phyloP scores from a whole-genome alignment of 2,329 filamentous ascomycete species.

The Achaetomium macrosporum region DNA sequence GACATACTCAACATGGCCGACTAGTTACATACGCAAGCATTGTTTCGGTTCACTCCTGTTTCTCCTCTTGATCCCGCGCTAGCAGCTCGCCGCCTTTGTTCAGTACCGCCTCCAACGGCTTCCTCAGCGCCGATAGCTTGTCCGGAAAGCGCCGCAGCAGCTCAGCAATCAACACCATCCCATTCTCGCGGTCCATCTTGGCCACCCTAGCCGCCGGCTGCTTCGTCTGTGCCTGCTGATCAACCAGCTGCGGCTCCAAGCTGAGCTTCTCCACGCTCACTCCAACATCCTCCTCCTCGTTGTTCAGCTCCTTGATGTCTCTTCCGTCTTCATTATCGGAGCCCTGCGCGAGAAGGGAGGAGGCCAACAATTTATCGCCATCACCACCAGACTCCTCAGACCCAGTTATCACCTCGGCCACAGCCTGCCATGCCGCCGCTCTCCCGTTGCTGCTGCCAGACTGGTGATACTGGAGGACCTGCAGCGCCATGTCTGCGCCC shows the following conservation, averaged over 20 bases:
- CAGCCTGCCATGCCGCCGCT: constrained; percentile 37
- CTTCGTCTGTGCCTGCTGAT: constrained; percentile 26
- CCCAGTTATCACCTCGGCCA: constrained; percentile 43
- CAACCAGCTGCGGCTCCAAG: constrained; percentile 43
- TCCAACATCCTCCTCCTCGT: constrained; percentile 6
- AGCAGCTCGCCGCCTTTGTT: constrained; percentile 45
- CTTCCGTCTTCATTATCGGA: too few species aligned
- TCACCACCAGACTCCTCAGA: constrained; percentile 2
- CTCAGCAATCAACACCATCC: constrained; percentile 52
- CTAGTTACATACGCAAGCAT: neutral
- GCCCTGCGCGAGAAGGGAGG: neutral
- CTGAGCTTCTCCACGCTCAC: constrained; percentile 32
- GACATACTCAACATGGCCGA: neutral
- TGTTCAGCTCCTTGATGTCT: neutral
- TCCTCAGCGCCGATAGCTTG: constrained; percentile 34
- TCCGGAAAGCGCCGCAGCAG: constrained; percentile 41
- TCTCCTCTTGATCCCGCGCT: constrained; percentile 23
- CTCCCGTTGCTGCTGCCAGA: neutral
- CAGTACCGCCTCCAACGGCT: constrained; percentile 44
- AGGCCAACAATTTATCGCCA: neutral
- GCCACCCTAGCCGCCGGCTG: constrained; percentile 38
- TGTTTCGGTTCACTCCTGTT: neutral
- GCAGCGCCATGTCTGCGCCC: constrained; percentile 42
- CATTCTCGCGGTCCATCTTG: constrained; percentile 55
- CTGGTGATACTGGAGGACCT: constrained; percentile 34